Conservation (phyloP, 164 flowering plant genomes). For the Vitis rupestris region DNA sequence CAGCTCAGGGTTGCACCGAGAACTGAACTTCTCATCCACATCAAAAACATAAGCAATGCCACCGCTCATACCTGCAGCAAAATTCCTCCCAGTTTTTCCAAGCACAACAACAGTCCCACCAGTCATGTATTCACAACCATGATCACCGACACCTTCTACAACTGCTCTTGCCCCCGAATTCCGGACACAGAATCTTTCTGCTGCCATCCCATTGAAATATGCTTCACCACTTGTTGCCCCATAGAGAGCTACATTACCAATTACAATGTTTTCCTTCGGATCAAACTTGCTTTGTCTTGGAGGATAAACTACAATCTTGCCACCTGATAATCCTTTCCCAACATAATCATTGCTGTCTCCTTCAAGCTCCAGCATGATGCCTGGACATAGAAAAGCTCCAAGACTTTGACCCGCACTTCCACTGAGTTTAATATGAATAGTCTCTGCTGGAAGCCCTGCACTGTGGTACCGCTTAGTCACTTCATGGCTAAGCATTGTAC, state of each 20-base stretch:
- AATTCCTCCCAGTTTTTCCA: slow-evolving; percentile 95
- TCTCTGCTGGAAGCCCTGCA: slow-evolving; percentile 83
- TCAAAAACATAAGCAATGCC: slow-evolving; percentile 97
- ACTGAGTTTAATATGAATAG: slow-evolving; percentile 77
- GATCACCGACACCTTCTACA: slow-evolving; percentile 99
- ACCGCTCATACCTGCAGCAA: slow-evolving; percentile 99
- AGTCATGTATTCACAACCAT: slow-evolving; percentile 99
- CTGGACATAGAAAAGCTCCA: slow-evolving; percentile 97
- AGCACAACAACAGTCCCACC: slow-evolving; percentile 97
- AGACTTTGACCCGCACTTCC: slow-evolving; percentile 99
- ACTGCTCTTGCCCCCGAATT: slow-evolving; percentile 97
- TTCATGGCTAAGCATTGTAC: slow-evolving; percentile 99
- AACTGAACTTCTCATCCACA: slow-evolving; percentile 58
- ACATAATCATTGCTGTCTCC: slow-evolving; percentile 99
- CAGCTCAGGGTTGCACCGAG: slow-evolving; percentile 83
- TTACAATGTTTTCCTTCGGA: slow-evolving; percentile 95
- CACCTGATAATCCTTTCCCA: slow-evolving; percentile 98
- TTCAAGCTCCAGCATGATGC: slow-evolving; percentile 91
- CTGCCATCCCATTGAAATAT: slow-evolving; percentile 99
- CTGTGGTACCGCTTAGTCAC: slow-evolving; percentile 81
- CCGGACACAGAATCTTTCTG: slow-evolving; percentile 98
- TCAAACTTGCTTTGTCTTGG: slow-evolving; percentile 82
- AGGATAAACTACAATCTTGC: slow-evolving; percentile 94
- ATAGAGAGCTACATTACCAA: slow-evolving; percentile 98
- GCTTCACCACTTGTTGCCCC: slow-evolving; percentile 98